Evolutionary conservation across 345 rosid species (phyloP).

Genomic region (Linum trigynum): DNA sequence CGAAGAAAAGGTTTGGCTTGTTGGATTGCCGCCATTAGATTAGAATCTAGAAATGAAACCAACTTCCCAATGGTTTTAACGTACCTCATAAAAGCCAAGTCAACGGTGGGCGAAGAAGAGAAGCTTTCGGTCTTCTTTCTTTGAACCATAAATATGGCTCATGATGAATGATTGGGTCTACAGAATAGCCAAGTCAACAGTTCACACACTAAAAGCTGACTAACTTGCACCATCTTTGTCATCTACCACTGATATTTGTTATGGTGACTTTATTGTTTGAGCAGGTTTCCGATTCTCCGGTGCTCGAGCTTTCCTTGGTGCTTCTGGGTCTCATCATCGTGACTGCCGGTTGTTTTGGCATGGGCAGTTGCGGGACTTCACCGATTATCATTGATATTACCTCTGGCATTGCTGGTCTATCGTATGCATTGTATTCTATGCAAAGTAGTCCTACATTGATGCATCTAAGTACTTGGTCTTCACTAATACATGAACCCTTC

Average conservation of each 20-base stretch:
- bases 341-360: slow-evolving; percentile 9
- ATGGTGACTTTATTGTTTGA: not conserved
- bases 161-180: too few species aligned
- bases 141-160: too few species aligned
- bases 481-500: not conserved
- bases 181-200: too few species aligned
- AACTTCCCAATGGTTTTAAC: too few species aligned
- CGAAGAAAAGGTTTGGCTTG: too few species aligned
- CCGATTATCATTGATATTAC: slow-evolving; percentile 11
- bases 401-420: slow-evolving; percentile 12
- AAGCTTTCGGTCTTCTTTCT: too few species aligned
- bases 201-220: too few species aligned
- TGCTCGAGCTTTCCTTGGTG: not conserved
- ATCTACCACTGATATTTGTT: not conserved
- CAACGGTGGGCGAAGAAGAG: too few species aligned
- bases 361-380: slow-evolving; percentile 1
- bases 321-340: not conserved
- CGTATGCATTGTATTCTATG: slow-evolving; percentile 2
- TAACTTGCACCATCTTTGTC: too few species aligned
- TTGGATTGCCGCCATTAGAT: too few species aligned
- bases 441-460: slow-evolving; percentile 12
- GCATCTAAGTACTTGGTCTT: slow-evolving; percentile 11
- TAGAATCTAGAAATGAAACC: too few species aligned
- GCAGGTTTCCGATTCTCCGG: not conserved
- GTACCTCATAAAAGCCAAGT: too few species aligned